Conservation (phyloP, 805 yeast genomes). For the Candida sakaeoensis region DNA sequence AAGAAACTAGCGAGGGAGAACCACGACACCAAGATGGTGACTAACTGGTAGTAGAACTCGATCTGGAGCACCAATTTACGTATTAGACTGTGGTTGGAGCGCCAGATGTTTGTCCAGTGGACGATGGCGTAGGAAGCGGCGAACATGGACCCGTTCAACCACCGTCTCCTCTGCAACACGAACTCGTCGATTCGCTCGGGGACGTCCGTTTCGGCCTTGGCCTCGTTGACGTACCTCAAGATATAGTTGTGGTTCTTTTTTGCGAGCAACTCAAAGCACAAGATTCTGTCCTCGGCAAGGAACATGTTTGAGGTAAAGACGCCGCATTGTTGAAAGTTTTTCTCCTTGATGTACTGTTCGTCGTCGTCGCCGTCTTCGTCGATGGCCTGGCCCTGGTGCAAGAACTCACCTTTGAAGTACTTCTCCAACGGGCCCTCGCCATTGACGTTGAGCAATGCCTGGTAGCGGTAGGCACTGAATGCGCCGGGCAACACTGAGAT, state of each 20-base stretch:
- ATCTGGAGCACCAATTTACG: constrained; percentile 79
- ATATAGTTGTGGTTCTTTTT: constrained; percentile 71
- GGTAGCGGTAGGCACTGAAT: constrained; percentile 87
- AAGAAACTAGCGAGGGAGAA: constrained; percentile 88
- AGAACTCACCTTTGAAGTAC: constrained; percentile 88
- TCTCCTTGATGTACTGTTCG: constrained; percentile 37
- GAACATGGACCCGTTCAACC: constrained; percentile 97
- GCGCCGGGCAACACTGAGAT: constrained; percentile 96
- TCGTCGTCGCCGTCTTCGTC: constrained; percentile 34
- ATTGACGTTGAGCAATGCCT: constrained; percentile 64
- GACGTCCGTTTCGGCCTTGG: constrained; percentile 93
- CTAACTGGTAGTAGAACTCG: constrained; percentile 80
- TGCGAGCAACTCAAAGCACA: constrained; percentile 94
- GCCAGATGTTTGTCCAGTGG: constrained; percentile 86
- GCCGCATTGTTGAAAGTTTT: constrained; percentile 47
- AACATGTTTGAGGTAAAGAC: constrained; percentile 95
- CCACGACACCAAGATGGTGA: constrained; percentile 82
- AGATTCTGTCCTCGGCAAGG: constrained; percentile 91
- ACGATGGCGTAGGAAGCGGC: constrained; percentile 89
- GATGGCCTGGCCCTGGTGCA: constrained; percentile 56
- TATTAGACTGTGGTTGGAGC: constrained; percentile 75
- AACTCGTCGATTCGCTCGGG: constrained; percentile 95
- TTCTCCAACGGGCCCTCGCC: constrained; percentile 86
- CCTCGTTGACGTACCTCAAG: constrained; percentile 79
- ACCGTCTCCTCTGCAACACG: constrained; percentile 93